Evolutionary conservation across 805 yeast genomes (phyloP), one percentile per base, ranked within the genome.

Genomic region (Ogataea dorogensis): DNA sequence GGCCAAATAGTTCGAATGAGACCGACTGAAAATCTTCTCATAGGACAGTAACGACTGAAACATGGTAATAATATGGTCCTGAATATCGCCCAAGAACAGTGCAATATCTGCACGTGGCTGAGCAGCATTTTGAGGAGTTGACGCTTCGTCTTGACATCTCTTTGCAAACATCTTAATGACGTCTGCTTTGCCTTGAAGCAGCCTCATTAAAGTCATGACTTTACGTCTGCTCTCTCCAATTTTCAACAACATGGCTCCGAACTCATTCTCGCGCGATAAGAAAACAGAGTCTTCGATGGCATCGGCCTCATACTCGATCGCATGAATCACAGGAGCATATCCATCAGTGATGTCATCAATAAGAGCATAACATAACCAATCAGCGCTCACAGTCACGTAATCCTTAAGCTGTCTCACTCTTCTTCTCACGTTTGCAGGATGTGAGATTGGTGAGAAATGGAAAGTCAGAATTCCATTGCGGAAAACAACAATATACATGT

Each of bases 61-160:
- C 97, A 91, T 91, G 12, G 98, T 91, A 40, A 89, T 80, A 53
- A 91, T 84, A 74, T 89, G 98, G 71, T 89, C 97, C 64, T 88
- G 96, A 56, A 89, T 89, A 76, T 89, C 98, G 39, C 96, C 96
- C 44, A 89, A 64, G 60, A 86, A 91, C 46, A 89, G 69, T 0
- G 95, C 95, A 63, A 89, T 89, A 53, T 91, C 97, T 17, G 84
- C 91, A 53, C 94, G 73, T 33, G 96, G 96, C 50, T 79, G 77
- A 1, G 73, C 68, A 17, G 57, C 47, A 17, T 31, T 34, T 11
- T 42, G 42, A 24, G 41, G 50, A 27, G 41, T 36, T 17, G 51
- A 42, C 4, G 67, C 73, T 42, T 75, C 79, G 63, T 88, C 97
- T 53, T 83, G 89, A 61, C 96, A 88, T 52, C 98, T 73, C 59